These are phyloP conservation scores for Harringtonia lauricola DNA, from an alignment of 2,329 filamentous ascomycete species.

Conservation along the genomic window DNA sequence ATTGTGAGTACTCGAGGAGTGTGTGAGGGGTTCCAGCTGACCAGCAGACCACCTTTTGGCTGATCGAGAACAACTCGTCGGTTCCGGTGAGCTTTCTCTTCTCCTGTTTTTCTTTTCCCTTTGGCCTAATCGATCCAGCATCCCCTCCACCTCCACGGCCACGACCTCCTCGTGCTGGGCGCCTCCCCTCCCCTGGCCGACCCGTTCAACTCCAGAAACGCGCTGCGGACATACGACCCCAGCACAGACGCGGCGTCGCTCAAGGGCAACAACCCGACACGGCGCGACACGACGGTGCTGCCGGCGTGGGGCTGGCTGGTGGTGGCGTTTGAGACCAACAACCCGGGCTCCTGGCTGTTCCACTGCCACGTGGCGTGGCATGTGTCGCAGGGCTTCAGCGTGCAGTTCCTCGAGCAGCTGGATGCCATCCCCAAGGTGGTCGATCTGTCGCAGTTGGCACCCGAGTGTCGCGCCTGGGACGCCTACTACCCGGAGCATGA, in stretches of 20 bases:
- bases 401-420: conserved; percentile 36
- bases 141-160: conserved; percentile 20
- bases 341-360: conserved; percentile 38
- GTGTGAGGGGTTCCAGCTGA: neutral
- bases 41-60: conserved; percentile 19
- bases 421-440: conserved; percentile 7
- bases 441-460: conserved; percentile 3
- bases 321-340: conserved; percentile 36
- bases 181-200: conserved; percentile 13
- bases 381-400: conserved; percentile 33
- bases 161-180: conserved; percentile 23
- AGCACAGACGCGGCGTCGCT: conserved; percentile 18
- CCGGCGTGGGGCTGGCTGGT: conserved; percentile 32
- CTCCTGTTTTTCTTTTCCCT: neutral
- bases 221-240: conserved; percentile 15
- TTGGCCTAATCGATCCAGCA: conserved; percentile 8
- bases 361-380: conserved; percentile 42
- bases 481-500: conserved; percentile 10
- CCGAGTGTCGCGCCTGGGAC: conserved; percentile 8
- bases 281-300: conserved; percentile 36
- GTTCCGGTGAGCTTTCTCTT: conserved; percentile 12
- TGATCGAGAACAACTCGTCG: conserved; percentile 22
- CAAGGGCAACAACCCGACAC: conserved; percentile 28
- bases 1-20: neutral
- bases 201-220: conserved; percentile 6